These are phyloP conservation scores for Leonotis leonurus DNA, from an alignment of 257 asterid species.

Conservation along the genomic window DNA sequence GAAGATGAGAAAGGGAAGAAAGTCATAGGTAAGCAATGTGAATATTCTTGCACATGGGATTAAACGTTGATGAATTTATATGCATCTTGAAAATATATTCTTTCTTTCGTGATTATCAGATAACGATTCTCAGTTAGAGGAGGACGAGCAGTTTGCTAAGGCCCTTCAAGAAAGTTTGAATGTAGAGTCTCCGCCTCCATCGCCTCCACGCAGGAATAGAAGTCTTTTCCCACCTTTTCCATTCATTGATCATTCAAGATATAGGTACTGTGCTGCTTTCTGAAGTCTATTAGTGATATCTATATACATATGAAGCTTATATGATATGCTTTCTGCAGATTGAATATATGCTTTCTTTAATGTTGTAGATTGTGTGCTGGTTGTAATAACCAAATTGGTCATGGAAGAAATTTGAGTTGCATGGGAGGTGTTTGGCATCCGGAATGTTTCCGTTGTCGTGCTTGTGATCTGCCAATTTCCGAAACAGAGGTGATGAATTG, in stretches of 20 bases:
- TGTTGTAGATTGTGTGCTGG: constrained; percentile 64
- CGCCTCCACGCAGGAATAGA: constrained; percentile 44
- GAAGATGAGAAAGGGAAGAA: constrained; percentile 68
- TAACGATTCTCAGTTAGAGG: constrained; percentile 38
- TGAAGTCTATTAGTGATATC: neutral
- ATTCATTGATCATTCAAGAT: constrained; percentile 37
- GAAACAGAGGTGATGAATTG: constrained; percentile 58
- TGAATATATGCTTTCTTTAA: neutral
- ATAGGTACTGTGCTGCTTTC: constrained; percentile 30
- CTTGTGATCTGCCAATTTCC: constrained; percentile 59
- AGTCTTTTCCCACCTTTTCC: constrained; percentile 36
- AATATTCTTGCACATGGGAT: too few relatives aligned
- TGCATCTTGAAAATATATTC: neutral
- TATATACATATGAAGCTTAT: neutral
- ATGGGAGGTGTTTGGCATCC: constrained; percentile 87
- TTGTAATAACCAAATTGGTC: constrained; percentile 63
- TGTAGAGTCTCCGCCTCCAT: constrained; percentile 38
- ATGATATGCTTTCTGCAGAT: too few relatives aligned
- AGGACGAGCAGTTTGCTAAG: constrained; percentile 62
- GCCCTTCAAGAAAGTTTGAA: constrained; percentile 63
- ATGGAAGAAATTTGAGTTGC: constrained; percentile 60
- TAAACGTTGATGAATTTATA: too few relatives aligned
- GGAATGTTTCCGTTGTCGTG: constrained; percentile 63
- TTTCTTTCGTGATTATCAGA: constrained; percentile 24
- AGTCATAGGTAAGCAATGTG: constrained; percentile 41